Evolutionary conservation across 148 eudicot genomes (phyloP).

Genomic region (Mesembryanthemum crystallinum): DNA sequence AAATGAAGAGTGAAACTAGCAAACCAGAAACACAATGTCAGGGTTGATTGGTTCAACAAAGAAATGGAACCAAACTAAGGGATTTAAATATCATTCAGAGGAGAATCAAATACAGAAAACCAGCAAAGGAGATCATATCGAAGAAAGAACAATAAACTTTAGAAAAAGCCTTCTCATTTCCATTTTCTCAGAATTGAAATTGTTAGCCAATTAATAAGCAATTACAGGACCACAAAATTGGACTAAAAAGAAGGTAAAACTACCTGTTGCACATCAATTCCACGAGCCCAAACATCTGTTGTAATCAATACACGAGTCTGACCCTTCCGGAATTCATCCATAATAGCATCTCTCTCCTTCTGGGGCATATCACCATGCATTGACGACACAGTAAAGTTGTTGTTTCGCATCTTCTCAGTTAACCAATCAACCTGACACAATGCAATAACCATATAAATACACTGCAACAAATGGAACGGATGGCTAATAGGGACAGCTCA

Average conservation of each 20-base stretch:
- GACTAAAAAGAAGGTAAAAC: background rate
- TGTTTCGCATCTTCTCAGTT: constrained; percentile 87
- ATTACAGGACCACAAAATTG: background rate
- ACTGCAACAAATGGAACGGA: background rate
- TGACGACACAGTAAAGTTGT: constrained; percentile 89
- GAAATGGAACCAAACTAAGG: background rate
- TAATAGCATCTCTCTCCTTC: constrained; percentile 95
- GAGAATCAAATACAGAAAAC: background rate
- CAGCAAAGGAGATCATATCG: background rate
- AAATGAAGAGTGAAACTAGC: background rate
- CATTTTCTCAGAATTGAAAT: background rate
- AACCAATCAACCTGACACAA: constrained; percentile 83
- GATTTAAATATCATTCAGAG: background rate
- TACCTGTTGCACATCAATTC: constrained; percentile 98
- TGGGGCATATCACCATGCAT: constrained; percentile 99
- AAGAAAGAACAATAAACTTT: background rate
- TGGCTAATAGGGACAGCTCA: background rate
- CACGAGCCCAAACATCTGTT: constrained; percentile 98
- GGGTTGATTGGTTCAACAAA: background rate
- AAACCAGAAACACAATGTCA: background rate
- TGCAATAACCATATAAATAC: background rate
- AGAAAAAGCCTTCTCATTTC: background rate
- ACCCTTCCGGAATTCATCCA: constrained; percentile 78
- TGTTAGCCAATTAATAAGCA: background rate
- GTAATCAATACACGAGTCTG: constrained; percentile 90